These are phyloP conservation scores for Haplosporangium sp. DNA, from an alignment of 371 early-diverging fungal species.

Conservation along the genomic window DNA sequence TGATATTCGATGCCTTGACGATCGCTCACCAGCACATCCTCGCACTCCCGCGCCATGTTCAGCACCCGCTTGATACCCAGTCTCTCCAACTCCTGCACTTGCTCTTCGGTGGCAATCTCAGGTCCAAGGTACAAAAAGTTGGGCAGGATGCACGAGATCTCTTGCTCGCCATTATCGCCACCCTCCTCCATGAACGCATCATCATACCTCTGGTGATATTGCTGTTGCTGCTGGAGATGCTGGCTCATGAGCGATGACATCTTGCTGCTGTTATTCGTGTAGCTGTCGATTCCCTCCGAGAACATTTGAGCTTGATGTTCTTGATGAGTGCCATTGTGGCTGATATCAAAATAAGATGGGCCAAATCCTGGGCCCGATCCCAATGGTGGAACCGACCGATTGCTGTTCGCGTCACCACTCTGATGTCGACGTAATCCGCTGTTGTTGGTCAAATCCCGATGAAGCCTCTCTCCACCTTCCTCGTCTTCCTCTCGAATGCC, in stretches of 20 bases:
- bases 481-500: conserved; percentile 42
- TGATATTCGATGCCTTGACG: conserved; percentile 59
- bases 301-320: conserved; percentile 30
- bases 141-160: conserved; percentile 70
- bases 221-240: conserved; percentile 12
- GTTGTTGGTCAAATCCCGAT: background rate
- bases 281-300: conserved; percentile 39
- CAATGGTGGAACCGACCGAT: background rate
- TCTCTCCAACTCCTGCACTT: conserved; percentile 60
- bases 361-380: background rate
- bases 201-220: conserved; percentile 23
- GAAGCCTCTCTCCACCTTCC: conserved; percentile 1
- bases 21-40: conserved; percentile 60
- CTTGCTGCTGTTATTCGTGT: conserved; percentile 18
- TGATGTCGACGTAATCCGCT: conserved; percentile 17
- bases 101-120: conserved; percentile 66
- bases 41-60: conserved; percentile 76
- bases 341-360: conserved; percentile 11
- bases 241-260: conserved; percentile 5
- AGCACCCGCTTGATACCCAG: conserved; percentile 63
- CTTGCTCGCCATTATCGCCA: conserved; percentile 63
- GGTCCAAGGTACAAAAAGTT: conserved; percentile 71
- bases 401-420: conserved; percentile 9
- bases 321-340: conserved; percentile 2
- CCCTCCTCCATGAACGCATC: conserved; percentile 25